These are phyloP conservation scores for Cyberlindnera misumaiensis DNA, from an alignment of 805 yeast species.

Conservation along the genomic window DNA sequence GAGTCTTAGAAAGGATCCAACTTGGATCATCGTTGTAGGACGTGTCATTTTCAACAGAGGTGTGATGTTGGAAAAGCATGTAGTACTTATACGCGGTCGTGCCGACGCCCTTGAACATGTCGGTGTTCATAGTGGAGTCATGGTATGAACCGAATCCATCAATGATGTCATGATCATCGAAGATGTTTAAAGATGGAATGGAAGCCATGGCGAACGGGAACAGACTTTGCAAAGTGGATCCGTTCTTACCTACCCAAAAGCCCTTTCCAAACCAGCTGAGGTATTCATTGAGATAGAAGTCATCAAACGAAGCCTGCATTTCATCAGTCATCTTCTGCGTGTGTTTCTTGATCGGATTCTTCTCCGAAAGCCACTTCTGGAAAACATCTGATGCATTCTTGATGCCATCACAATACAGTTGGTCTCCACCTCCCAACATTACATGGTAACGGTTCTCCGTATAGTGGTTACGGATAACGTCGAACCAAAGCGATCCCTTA, in stretches of 20 bases:
- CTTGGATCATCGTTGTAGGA: conserved; percentile 34
- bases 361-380: conserved; percentile 56
- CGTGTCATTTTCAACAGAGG: conserved; percentile 38
- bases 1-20: conserved; percentile 55
- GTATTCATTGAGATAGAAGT: conserved; percentile 69
- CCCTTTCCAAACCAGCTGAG: conserved; percentile 89
- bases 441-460: conserved; percentile 67
- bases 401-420: conserved; percentile 81
- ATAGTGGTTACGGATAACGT: conserved; percentile 65
- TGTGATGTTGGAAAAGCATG: conserved; percentile 87
- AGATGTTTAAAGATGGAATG: conserved; percentile 82
- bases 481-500: conserved; percentile 79
- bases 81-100: conserved; percentile 77
- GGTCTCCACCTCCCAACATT: conserved; percentile 98
- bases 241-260: conserved; percentile 64
- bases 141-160: conserved; percentile 93
- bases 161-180: conserved; percentile 93
- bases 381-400: conserved; percentile 49
- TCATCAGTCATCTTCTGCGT: conserved; percentile 39
- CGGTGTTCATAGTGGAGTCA: conserved; percentile 65
- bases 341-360: conserved; percentile 40
- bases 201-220: conserved; percentile 73
- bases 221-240: conserved; percentile 58
- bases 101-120: conserved; percentile 68
- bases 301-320: conserved; percentile 47